phyloP scores from a whole-genome alignment of 2,329 filamentous ascomycete species.

The Aspergillus texensis region DNA sequence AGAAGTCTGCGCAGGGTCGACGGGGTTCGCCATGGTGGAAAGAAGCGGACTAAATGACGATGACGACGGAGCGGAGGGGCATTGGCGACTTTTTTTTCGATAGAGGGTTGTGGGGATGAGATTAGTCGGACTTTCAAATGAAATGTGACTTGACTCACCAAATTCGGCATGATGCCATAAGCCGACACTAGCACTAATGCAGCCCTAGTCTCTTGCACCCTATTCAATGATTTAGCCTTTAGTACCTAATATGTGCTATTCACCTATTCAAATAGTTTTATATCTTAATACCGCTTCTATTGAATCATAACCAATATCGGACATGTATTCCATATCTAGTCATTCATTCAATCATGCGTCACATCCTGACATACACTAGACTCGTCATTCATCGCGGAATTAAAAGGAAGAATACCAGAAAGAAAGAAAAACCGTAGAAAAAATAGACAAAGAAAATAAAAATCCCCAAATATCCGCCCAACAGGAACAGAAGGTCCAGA shows the following conservation, averaged over 20 bases:
- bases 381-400: conserved; percentile 16
- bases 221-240: background rate
- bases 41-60: conserved; percentile 20
- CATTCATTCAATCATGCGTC: conserved; percentile 9
- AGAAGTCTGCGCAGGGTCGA: conserved; percentile 23
- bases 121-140: background rate
- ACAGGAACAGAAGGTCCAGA: conserved; percentile 5
- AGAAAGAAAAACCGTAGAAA: conserved; percentile 5
- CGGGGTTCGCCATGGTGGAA: conserved; percentile 32
- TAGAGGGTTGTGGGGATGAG: conserved; percentile 24
- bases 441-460: background rate
- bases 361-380: conserved; percentile 17
- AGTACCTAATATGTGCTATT: too few relatives aligned
- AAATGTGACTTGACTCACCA: conserved; percentile 32
- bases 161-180: conserved; percentile 39
- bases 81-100: conserved; percentile 26
- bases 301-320: background rate
- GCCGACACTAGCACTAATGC: conserved; percentile 27
- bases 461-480: conserved; percentile 5
- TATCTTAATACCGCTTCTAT: background rate
- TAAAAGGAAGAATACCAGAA: conserved; percentile 5
- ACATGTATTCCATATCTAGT: background rate
- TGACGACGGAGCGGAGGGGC: conserved; percentile 26
- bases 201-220: conserved; percentile 27
- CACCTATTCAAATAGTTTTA: background rate